phyloP scores from a whole-genome alignment of 371 early-diverging fungal species.

The Quaeritorhiza haematococci region DNA sequence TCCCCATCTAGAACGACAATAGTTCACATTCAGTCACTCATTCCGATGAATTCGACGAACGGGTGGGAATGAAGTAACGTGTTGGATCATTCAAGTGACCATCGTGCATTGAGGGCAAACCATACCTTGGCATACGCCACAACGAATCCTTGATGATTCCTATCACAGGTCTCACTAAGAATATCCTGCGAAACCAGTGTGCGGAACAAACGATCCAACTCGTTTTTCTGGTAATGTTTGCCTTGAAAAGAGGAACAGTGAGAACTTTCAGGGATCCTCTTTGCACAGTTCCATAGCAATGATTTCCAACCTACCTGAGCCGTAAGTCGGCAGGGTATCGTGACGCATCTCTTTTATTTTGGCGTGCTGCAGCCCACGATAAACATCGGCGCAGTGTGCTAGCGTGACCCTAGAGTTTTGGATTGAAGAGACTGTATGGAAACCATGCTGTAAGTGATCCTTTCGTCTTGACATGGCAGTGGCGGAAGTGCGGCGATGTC shows the following conservation, averaged over 20 bases:
- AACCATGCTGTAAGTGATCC: neutral
- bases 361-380: conserved; percentile 64
- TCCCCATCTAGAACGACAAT: neutral
- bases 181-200: conserved; percentile 54
- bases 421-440: conserved; percentile 17
- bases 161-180: conserved; percentile 43
- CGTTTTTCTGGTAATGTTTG: conserved; percentile 38
- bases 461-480: conserved; percentile 14
- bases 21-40: neutral
- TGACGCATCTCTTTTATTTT: conserved; percentile 48
- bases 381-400: conserved; percentile 70
- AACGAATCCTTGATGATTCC: conserved; percentile 33
- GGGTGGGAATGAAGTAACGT: neutral
- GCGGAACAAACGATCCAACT: conserved; percentile 64
- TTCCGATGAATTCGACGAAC: neutral
- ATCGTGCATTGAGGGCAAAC: too few relatives aligned
- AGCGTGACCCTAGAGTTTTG: conserved; percentile 62
- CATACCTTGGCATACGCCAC: conserved; percentile 26
- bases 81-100: neutral
- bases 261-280: neutral
- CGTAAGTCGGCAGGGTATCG: conserved; percentile 51
- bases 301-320: conserved; percentile 47
- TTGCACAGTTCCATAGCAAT: neutral
- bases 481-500: conserved; percentile 18
- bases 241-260: neutral